These are phyloP conservation scores for Neofusicoccum kwambonambiense DNA, from an alignment of 2,329 filamentous ascomycete genomes.

Conservation along the genomic window DNA sequence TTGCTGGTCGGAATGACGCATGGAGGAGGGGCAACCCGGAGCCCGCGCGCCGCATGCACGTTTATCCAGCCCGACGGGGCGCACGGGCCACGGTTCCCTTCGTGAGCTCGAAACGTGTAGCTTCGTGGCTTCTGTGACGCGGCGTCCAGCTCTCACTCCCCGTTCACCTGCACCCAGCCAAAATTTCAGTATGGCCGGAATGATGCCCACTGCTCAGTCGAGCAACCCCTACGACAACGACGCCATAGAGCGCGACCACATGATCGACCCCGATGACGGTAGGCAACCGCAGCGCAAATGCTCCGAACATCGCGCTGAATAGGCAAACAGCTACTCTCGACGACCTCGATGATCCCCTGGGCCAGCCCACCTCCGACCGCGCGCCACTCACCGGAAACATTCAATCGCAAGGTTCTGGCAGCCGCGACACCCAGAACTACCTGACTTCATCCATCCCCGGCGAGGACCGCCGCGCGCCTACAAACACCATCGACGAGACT, in stretches of 20 bases:
- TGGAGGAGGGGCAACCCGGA: not conserved
- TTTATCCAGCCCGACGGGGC: too few relatives aligned
- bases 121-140: slow-evolving; percentile 5
- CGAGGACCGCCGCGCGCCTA: slow-evolving; percentile 84
- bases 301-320: slow-evolving; percentile 4
- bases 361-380: slow-evolving; percentile 63
- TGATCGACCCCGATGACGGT: slow-evolving; percentile 56
- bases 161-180: not conserved
- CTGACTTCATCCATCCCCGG: slow-evolving; percentile 87
- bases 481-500: slow-evolving; percentile 93
- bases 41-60: not conserved
- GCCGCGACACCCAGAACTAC: slow-evolving; percentile 68
- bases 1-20: slow-evolving; percentile 1
- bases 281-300: slow-evolving; percentile 22
- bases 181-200: slow-evolving; percentile 40
- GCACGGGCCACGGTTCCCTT: not conserved
- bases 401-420: slow-evolving; percentile 52
- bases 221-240: slow-evolving; percentile 46
- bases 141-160: not conserved
- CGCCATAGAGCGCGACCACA: slow-evolving; percentile 46
- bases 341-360: slow-evolving; percentile 85
- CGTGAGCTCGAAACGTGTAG: slow-evolving; percentile 7
- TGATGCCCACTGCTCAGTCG: slow-evolving; percentile 42
- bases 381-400: slow-evolving; percentile 85
- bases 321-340: slow-evolving; percentile 72